phyloP scores from a whole-genome alignment of 768 basidiomycete genomes.

The Leccinum subgranulosum region DNA sequence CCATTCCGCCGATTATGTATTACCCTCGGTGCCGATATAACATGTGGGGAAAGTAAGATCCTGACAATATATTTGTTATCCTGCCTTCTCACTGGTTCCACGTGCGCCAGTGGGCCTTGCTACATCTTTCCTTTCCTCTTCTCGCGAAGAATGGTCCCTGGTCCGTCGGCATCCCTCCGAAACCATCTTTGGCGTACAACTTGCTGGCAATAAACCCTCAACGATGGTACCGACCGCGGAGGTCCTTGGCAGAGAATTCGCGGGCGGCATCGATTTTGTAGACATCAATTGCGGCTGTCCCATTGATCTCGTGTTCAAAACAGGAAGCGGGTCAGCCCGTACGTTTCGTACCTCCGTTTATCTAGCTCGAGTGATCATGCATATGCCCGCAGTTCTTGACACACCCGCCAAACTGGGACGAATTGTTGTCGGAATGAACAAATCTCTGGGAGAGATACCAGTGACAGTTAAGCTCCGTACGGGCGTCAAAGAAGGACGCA shows the following conservation, averaged over 20 bases:
- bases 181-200: slow-evolving; percentile 82
- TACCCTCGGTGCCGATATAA: slow-evolving; percentile 87
- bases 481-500: slow-evolving; percentile 85
- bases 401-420: slow-evolving; percentile 77
- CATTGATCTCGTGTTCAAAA: slow-evolving; percentile 92
- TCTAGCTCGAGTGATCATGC: neutral
- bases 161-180: slow-evolving; percentile 88
- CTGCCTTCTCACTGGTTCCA: neutral
- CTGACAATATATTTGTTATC: neutral
- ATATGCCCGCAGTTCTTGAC: slow-evolving; percentile 66
- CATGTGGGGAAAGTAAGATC: slow-evolving; percentile 83
- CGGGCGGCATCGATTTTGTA: slow-evolving; percentile 76
- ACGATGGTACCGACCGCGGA: slow-evolving; percentile 81
- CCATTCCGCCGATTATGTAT: slow-evolving; percentile 93
- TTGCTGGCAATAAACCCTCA: slow-evolving; percentile 85
- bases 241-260: slow-evolving; percentile 66
- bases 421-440: slow-evolving; percentile 89
- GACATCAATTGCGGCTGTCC: slow-evolving; percentile 98
- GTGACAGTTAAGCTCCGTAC: slow-evolving; percentile 90
- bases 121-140: slow-evolving; percentile 81
- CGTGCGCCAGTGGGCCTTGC: slow-evolving; percentile 83
- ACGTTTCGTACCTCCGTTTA: neutral
- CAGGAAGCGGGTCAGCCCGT: slow-evolving; percentile 89
- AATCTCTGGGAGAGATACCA: slow-evolving; percentile 85
- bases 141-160: slow-evolving; percentile 93